phyloP scores from a whole-genome alignment of 2,329 filamentous ascomycete species.

The Hypoxylon sp. region DNA sequence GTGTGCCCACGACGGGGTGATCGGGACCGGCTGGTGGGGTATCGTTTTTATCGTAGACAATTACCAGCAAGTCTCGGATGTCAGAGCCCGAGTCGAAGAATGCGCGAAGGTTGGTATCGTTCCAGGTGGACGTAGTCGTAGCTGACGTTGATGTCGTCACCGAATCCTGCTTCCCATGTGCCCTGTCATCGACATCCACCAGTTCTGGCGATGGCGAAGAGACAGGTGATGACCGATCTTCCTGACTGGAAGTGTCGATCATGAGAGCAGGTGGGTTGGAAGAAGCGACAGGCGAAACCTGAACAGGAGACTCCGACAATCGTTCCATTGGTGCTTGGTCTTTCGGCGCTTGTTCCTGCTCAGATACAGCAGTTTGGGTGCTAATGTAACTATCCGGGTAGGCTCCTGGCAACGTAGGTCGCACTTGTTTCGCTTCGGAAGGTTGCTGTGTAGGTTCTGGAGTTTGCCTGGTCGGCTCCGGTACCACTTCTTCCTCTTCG shows the following conservation, averaged over 20 bases:
- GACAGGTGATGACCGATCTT: conserved; percentile 67
- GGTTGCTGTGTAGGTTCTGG: conserved; percentile 42
- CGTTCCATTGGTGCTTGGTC: conserved; percentile 51
- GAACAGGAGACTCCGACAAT: conserved; percentile 73
- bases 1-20: conserved; percentile 80
- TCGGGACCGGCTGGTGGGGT: conserved; percentile 81
- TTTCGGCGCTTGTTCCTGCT: conserved; percentile 46
- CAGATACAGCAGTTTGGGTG: conserved; percentile 43
- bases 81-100: conserved; percentile 93
- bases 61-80: conserved; percentile 86
- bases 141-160: conserved; percentile 64
- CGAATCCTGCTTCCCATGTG: conserved; percentile 56
- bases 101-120: conserved; percentile 81
- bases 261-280: conserved; percentile 72
- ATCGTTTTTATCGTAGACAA: conserved; percentile 92
- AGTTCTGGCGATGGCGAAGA: conserved; percentile 73
- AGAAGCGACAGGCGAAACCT: conserved; percentile 65
- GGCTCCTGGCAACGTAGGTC: conserved; percentile 51
- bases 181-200: conserved; percentile 57
- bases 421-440: conserved; percentile 40
- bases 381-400: conserved; percentile 54
- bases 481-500: conserved; percentile 52
- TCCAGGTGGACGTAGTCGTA: conserved; percentile 75
- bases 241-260: conserved; percentile 75
- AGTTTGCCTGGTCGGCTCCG: conserved; percentile 41